These are phyloP conservation scores for Pyricularia sp. DNA, from an alignment of 2,329 filamentous ascomycete genomes.

Conservation along the genomic window DNA sequence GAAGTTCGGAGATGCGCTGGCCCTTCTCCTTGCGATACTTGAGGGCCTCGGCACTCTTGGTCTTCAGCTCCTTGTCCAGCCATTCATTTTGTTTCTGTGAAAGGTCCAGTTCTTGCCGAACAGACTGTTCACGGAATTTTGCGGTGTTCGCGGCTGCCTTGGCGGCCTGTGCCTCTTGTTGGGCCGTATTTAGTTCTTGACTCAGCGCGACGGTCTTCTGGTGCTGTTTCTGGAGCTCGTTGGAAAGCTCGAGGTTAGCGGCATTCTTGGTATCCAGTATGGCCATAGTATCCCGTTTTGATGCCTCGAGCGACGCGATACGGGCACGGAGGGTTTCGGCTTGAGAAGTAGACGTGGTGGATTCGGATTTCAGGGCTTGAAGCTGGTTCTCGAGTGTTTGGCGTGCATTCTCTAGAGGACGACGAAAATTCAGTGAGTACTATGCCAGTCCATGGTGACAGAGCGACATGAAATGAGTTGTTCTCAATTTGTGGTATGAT, in stretches of 20 bases:
- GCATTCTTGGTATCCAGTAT: conserved; percentile 82
- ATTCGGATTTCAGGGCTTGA: conserved; percentile 61
- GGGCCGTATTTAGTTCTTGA: conserved; percentile 67
- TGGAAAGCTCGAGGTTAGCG: conserved; percentile 71
- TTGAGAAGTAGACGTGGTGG: conserved; percentile 60
- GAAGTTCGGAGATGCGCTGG: conserved; percentile 73
- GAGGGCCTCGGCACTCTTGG: conserved; percentile 72
- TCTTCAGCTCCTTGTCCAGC: conserved; percentile 84
- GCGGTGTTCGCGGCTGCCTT: conserved; percentile 68
- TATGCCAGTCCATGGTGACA: not conserved
- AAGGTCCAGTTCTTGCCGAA: conserved; percentile 82
- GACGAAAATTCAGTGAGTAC: conserved; percentile 3
- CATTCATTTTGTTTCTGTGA: conserved; percentile 86
- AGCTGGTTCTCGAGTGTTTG: conserved; percentile 72
- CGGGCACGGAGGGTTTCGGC: conserved; percentile 67
- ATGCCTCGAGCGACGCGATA: conserved; percentile 75
- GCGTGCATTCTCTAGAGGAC: conserved; percentile 53
- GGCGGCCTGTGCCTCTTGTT: conserved; percentile 72
- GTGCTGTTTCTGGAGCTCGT: conserved; percentile 79
- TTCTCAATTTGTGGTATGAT: not conserved
- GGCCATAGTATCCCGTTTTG: conserved; percentile 80
- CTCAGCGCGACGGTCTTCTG: conserved; percentile 74
- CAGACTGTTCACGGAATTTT: conserved; percentile 79
- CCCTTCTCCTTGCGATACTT: conserved; percentile 94
- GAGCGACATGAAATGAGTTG: not conserved